Base-by-base conservation (phyloP, 208 protist genomes). In the Trypanosoma grayi region DNA sequence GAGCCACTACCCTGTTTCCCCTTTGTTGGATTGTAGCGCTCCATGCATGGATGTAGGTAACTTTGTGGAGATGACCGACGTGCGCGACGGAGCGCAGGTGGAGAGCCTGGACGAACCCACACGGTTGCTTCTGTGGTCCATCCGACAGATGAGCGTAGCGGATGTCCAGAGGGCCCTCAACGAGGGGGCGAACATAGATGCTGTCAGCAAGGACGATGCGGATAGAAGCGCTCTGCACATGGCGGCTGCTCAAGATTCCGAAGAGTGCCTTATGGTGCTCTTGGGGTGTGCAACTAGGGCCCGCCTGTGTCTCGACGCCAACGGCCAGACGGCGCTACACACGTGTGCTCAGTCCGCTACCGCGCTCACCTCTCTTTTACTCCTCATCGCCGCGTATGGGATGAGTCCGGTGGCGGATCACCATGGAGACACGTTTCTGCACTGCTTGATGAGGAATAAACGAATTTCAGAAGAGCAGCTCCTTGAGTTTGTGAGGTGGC, bases 371-470 rank as follows among this genome's bases (percentile, higher is more conserved):
- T 51, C 64, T 10, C 33, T 85, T 2, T 30, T 84, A 11, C 53
- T 92, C 14, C 69, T 92, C 16, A 61, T 85, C 5, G 62, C 68
- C 10, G 70, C 73, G 16, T 87, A 83, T 70, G 81, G 85, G 27
- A 30, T 67, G 2, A 62, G 28, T 28, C 16, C 30, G 9, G 10
- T n/a, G 5, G 14, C 43, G 0, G 69, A 87, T 51, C 6, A 24
- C 9, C 22, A 60, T 5, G 73, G 70, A 7, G 58, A 79, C n/a
- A 85, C 79, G 0, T 86, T 92, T 69, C 43, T 92, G 8, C 85
- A 92, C 30, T 25, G 58, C 11, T 57, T 92, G 20, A 50, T 89
- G 54, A 6, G 18, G 14, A 92, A 92, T 56, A 44, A 25, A 7
- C 16, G 8, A 0, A 59, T 88, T 20, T 33, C 46, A 14, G 55